These are phyloP conservation scores for Tetramitus jugosus DNA, from an alignment of 208 protist genomes.

Conservation along the genomic window DNA sequence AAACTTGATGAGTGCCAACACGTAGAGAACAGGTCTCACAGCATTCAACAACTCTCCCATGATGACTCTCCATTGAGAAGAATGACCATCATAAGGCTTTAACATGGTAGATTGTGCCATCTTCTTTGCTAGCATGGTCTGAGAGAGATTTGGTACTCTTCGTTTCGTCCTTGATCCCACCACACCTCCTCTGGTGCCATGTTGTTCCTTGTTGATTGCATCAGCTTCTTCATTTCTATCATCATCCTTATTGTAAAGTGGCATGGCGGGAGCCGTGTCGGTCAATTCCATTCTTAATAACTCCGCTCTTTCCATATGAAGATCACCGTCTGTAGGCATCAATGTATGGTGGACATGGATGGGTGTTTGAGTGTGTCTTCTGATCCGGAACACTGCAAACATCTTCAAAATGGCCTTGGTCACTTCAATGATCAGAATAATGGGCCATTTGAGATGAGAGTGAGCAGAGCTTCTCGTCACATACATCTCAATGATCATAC, in stretches of 20 bases:
- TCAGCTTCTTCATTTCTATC: not conserved
- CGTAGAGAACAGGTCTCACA: not conserved
- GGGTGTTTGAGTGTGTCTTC: not conserved
- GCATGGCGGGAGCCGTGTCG: not conserved
- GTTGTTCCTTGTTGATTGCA: not conserved
- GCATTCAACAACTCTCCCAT: not conserved
- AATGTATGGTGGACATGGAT: too few species aligned
- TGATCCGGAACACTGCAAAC: not conserved
- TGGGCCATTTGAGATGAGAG: not conserved
- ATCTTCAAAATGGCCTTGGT: not conserved
- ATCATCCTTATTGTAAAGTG: not conserved
- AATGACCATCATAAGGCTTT: too few species aligned
- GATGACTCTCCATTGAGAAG: not conserved
- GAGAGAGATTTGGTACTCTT: not conserved
- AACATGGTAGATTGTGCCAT: too few species aligned
- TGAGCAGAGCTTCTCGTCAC: not conserved
- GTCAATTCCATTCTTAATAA: not conserved
- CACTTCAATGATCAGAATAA: not conserved
- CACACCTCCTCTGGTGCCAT: not conserved
- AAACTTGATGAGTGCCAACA: not conserved
- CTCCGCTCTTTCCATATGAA: too few species aligned
- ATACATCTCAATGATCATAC: not conserved
- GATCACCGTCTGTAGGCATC: too few species aligned
- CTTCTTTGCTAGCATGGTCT: not conserved
- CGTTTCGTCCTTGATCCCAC: not conserved